Conservation (phyloP, 352 stramenopile species). For the Thraustotheca clavata region DNA sequence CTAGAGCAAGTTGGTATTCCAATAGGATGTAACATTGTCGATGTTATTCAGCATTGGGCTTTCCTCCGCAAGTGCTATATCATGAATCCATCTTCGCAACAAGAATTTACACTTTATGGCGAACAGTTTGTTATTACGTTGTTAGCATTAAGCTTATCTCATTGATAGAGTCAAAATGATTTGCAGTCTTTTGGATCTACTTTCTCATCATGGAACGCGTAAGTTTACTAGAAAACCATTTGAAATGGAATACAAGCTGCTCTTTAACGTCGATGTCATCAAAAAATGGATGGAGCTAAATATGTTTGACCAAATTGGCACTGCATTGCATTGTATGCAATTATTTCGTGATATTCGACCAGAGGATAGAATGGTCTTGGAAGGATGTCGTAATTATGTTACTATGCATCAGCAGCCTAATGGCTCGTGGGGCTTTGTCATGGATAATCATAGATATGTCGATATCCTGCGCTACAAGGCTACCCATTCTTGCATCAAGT, state of each 20-base stretch:
- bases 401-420: conserved; percentile 56
- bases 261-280: conserved; percentile 61
- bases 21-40: conserved; percentile 51
- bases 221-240: conserved; percentile 62
- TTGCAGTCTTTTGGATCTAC: conserved; percentile 65
- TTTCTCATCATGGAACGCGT: conserved; percentile 68
- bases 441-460: conserved; percentile 37
- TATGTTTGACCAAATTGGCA: conserved; percentile 66
- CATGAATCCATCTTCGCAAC: neutral
- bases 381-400: conserved; percentile 53
- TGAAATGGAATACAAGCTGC: conserved; percentile 56
- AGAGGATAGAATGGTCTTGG: conserved; percentile 38
- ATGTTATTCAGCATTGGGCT: conserved; percentile 69
- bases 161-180: conserved; percentile 58
- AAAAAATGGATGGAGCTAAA: conserved; percentile 61
- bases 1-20: conserved; percentile 64
- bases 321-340: conserved; percentile 69
- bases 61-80: conserved; percentile 55
- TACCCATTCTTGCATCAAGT: conserved; percentile 75
- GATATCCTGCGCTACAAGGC: conserved; percentile 57
- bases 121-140: conserved; percentile 9
- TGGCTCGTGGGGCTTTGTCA: conserved; percentile 62
- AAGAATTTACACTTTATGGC: conserved; percentile 9
- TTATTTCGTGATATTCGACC: conserved; percentile 40
- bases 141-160: neutral